Evolutionary conservation across 2,329 filamentous ascomycete genomes (phyloP).

Genomic region (Atkinsonella texensis): DNA sequence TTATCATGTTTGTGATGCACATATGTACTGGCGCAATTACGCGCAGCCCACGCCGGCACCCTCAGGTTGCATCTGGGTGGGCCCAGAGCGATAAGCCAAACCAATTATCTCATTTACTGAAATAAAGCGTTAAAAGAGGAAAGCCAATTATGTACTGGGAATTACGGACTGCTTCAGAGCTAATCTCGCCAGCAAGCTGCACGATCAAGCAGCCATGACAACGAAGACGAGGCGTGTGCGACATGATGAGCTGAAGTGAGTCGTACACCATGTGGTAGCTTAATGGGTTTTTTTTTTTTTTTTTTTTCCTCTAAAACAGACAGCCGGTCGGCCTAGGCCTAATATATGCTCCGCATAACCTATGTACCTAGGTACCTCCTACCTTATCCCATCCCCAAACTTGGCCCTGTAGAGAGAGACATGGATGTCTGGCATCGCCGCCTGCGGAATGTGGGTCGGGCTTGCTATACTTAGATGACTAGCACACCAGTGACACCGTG

Average conservation of each 20-base stretch:
- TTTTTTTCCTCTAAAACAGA: too few species aligned
- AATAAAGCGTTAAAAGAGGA: too few species aligned
- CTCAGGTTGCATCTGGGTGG: neutral
- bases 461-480: neutral
- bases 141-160: too few species aligned
- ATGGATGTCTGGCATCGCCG: neutral
- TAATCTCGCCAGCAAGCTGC: too few species aligned
- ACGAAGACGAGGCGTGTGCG: neutral
- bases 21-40: neutral
- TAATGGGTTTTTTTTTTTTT: too few species aligned
- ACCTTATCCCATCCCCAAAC: neutral
- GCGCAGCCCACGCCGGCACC: neutral
- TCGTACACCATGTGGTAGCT: conserved; percentile 4
- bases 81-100: too few species aligned
- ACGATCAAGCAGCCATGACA: neutral
- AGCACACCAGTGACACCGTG: neutral
- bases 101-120: neutral
- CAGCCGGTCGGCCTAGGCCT: neutral
- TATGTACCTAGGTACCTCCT: neutral
- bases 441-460: neutral
- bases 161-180: too few species aligned
- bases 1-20: neutral
- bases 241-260: conserved; percentile 2
- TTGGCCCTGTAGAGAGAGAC: neutral
- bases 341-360: too few species aligned